Percentiles rank a stretch among this genome's conserved stretches.
Evolutionary conservation across 169 alveolate species (phyloP).

Genomic region (Cytauxzoon felis): DNA sequence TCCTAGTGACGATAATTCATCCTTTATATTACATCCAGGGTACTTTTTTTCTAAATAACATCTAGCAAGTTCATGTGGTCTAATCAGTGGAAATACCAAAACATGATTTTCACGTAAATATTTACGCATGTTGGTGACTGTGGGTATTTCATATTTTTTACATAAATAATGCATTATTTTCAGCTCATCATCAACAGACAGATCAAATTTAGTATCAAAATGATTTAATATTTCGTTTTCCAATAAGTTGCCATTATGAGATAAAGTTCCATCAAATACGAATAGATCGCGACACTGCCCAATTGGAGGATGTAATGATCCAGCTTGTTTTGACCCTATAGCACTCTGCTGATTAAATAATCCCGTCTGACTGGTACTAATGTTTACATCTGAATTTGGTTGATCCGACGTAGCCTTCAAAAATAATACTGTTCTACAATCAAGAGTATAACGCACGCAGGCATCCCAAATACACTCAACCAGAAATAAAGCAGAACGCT

Average conservation of each 20-base stretch:
- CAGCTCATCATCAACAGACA: slow-evolving; percentile 33
- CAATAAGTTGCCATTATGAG: slow-evolving; percentile 14
- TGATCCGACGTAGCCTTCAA: slow-evolving; percentile 51
- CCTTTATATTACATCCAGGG: slow-evolving; percentile 25
- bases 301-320: background rate
- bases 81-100: slow-evolving; percentile 31
- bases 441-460: slow-evolving; percentile 55
- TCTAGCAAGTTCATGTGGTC: slow-evolving; percentile 62
- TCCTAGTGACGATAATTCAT: slow-evolving; percentile 28
- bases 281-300: slow-evolving; percentile 43
- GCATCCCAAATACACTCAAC: slow-evolving; percentile 65
- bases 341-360: background rate
- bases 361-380: slow-evolving; percentile 10
- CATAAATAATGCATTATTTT: slow-evolving; percentile 45
- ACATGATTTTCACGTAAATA: slow-evolving; percentile 37
- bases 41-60: slow-evolving; percentile 28
- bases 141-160: slow-evolving; percentile 47
- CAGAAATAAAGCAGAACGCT: slow-evolving; percentile 52
- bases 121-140: slow-evolving; percentile 47
- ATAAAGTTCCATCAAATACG: slow-evolving; percentile 43
- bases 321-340: slow-evolving; percentile 11
- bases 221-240: slow-evolving; percentile 25
- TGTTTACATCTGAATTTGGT: slow-evolving; percentile 15
- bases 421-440: slow-evolving; percentile 51
- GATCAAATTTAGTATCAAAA: slow-evolving; percentile 46